Evolutionary conservation across 768 basidiomycete species (phyloP).

Genomic region (Lactarius sp.): DNA sequence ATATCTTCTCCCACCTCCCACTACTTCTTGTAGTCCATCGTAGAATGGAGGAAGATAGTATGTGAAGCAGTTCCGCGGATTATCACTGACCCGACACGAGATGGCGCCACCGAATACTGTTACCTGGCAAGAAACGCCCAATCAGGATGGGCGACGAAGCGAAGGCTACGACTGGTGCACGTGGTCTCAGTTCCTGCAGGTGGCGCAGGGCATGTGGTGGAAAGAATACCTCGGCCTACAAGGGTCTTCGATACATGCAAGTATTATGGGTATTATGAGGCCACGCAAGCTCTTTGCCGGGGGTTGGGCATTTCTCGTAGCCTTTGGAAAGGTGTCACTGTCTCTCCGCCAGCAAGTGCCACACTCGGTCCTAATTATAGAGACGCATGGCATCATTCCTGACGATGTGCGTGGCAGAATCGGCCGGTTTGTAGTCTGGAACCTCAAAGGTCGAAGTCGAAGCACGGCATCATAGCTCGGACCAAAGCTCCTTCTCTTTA

Average conservation of each 20-base stretch:
- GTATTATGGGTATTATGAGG: neutral
- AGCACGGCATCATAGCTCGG: conserved; percentile 47
- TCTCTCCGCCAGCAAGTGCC: neutral
- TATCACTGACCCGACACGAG: conserved; percentile 1
- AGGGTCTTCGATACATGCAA: neutral
- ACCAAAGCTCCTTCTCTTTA: conserved; percentile 41
- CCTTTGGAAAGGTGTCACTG: neutral
- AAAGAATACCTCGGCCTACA: neutral
- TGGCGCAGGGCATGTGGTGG: conserved; percentile 5
- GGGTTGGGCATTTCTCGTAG: neutral
- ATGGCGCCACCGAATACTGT: conserved; percentile 7
- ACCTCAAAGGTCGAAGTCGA: conserved; percentile 41
- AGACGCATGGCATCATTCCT: conserved; percentile 40
- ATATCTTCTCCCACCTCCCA: neutral
- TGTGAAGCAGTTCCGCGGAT: neutral
- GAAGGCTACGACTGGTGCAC: neutral
- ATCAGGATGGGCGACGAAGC: neutral
- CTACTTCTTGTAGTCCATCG: neutral
- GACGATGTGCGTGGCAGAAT: conserved; percentile 44
- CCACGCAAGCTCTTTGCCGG: neutral
- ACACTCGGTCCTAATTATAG: conserved; percentile 33
- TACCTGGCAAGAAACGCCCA: neutral
- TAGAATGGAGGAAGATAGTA: neutral
- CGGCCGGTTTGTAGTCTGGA: conserved; percentile 43
- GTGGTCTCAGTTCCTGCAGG: neutral